phyloP scores from a whole-genome alignment of 1,284 basidiomycete genomes.

The Tylopilus sp. region DNA sequence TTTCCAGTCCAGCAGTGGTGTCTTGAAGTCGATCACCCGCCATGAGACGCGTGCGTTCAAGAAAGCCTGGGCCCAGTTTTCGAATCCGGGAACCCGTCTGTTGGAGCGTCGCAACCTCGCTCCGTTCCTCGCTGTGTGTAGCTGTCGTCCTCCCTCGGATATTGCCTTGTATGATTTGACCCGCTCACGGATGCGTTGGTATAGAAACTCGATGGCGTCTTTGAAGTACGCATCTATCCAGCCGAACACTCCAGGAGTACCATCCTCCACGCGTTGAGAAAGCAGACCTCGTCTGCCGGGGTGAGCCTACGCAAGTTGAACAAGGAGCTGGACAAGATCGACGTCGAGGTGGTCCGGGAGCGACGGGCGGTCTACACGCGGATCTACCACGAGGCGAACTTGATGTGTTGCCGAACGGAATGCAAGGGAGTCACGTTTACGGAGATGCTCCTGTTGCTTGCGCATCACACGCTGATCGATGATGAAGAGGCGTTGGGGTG shows the following conservation, averaged over 20 bases:
- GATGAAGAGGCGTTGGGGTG: slow-evolving; percentile 85
- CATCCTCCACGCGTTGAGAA: slow-evolving; percentile 42
- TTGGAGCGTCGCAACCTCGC: slow-evolving; percentile 70
- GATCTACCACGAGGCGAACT: slow-evolving; percentile 81
- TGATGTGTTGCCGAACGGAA: slow-evolving; percentile 53
- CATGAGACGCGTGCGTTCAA: slow-evolving; percentile 93
- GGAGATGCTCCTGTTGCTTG: slow-evolving; percentile 82
- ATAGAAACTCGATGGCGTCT: slow-evolving; percentile 73
- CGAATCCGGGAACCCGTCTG: slow-evolving; percentile 75
- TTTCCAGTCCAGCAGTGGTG: slow-evolving; percentile 82
- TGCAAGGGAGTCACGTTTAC: slow-evolving; percentile 87
- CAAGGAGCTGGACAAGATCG: slow-evolving; percentile 55
- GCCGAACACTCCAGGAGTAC: slow-evolving; percentile 57
- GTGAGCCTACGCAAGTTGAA: slow-evolving; percentile 60
- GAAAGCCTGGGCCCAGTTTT: slow-evolving; percentile 86
- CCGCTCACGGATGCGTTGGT: not conserved
- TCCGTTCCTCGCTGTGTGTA: slow-evolving; percentile 70
- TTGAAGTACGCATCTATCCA: slow-evolving; percentile 83
- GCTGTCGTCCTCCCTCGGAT: slow-evolving; percentile 32
- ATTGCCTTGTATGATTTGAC: not conserved
- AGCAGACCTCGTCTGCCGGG: slow-evolving; percentile 40
- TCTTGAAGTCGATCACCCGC: slow-evolving; percentile 71
- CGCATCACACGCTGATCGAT: slow-evolving; percentile 89
- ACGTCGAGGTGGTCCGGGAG: slow-evolving; percentile 57
- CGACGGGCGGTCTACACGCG: slow-evolving; percentile 68